Percentiles rank a stretch among this genome's conserved stretches.
phyloP scores from a whole-genome alignment of 1,139 yeast genomes.

The Yamadazyma diospyri region DNA sequence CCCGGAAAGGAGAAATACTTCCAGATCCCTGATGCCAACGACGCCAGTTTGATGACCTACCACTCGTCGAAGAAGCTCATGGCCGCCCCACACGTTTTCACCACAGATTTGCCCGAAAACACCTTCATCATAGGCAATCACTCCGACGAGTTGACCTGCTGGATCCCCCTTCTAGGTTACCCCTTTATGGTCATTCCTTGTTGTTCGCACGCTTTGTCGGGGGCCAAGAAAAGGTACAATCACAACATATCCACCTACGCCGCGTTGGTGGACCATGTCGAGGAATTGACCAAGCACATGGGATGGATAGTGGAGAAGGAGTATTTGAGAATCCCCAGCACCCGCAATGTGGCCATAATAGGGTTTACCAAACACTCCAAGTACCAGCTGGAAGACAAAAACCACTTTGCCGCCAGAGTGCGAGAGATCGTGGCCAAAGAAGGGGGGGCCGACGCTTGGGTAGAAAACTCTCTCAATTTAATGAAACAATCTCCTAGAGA shows the following conservation, averaged over 20 bases:
- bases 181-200: constrained; percentile 95
- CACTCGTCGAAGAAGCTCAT: constrained; percentile 50
- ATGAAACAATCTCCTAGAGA: constrained; percentile 51
- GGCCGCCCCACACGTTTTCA: constrained; percentile 55
- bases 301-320: constrained; percentile 90
- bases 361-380: constrained; percentile 41
- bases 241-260: constrained; percentile 61
- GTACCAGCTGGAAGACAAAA: constrained; percentile 22
- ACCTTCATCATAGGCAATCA: constrained; percentile 92
- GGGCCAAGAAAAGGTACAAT: constrained; percentile 63
- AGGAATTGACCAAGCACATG: constrained; percentile 55
- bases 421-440: constrained; percentile 62
- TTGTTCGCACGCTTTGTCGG: constrained; percentile 84
- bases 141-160: constrained; percentile 91
- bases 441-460: constrained; percentile 93
- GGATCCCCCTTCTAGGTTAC: constrained; percentile 85
- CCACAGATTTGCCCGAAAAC: constrained; percentile 60
- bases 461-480: constrained; percentile 67
- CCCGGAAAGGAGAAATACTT: constrained; percentile 43
- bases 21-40: constrained; percentile 51
- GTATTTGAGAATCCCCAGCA: constrained; percentile 89
- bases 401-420: constrained; percentile 33
- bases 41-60: constrained; percentile 54
- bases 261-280: constrained; percentile 81
- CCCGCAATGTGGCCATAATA: constrained; percentile 87